Percentiles rank a stretch among this genome's conserved stretches.
Conservation (phyloP, 371 early-diverging fungal species). For the Cladochytrium tenue region DNA sequence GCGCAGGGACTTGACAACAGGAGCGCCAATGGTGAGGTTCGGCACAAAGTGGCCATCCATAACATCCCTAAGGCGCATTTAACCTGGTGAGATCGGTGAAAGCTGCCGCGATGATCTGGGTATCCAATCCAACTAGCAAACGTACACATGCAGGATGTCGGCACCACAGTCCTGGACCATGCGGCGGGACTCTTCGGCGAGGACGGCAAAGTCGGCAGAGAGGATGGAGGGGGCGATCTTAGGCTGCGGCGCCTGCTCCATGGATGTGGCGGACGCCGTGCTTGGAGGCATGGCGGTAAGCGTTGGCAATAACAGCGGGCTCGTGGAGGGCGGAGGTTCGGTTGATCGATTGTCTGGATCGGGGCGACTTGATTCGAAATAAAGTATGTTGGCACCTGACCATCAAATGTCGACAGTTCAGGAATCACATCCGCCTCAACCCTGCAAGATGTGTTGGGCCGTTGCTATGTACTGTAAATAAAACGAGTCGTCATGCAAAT, state of each 20-base stretch:
- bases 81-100: background rate
- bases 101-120: background rate
- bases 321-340: no score
- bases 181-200: constrained; percentile 84
- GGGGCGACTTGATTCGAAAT: no score
- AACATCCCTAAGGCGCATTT: constrained; percentile 5
- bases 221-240: constrained; percentile 45
- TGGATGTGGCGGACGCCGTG: no score
- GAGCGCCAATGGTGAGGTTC: constrained; percentile 94
- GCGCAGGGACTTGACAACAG: constrained; percentile 84
- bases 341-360: no score
- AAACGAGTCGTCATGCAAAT: no score
- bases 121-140: constrained; percentile 41
- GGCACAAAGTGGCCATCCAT: constrained; percentile 92
- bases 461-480: no score
- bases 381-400: no score
- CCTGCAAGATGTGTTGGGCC: no score
- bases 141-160: constrained; percentile 92
- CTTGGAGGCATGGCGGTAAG: no score
- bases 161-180: constrained; percentile 89
- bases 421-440: no score
- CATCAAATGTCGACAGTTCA: no score
- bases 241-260: background rate
- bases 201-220: constrained; percentile 87
- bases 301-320: no score